phyloP scores from a whole-genome alignment of 768 basidiomycete species.

The Naganishia vaughanmartiniae region DNA sequence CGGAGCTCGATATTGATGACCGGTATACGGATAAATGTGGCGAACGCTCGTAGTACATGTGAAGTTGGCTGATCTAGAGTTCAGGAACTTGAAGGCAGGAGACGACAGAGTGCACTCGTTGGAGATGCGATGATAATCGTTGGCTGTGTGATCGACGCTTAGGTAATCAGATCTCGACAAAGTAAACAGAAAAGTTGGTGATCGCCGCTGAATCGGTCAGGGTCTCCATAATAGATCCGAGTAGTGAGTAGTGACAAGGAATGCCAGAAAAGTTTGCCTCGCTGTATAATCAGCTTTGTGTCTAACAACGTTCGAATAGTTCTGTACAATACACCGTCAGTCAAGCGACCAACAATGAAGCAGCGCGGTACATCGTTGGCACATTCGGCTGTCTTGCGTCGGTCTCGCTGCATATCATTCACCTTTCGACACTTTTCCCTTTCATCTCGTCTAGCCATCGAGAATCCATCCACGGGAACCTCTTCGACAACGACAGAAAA shows the following conservation, averaged over 20 bases:
- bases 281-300: too few species aligned
- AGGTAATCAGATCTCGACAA: conserved; percentile 8
- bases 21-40: not conserved
- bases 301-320: too few species aligned
- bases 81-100: not conserved
- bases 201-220: not conserved
- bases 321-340: too few species aligned
- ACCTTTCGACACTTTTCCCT: not conserved
- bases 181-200: conserved; percentile 23
- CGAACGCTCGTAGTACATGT: not conserved
- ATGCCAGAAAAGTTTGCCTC: too few species aligned
- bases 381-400: not conserved
- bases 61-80: not conserved
- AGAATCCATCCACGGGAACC: not conserved
- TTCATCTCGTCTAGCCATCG: not conserved
- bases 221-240: too few species aligned
- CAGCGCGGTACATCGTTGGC: not conserved
- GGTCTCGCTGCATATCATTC: not conserved
- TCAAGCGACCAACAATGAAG: not conserved
- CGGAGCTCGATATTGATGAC: not conserved
- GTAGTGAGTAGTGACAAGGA: too few species aligned
- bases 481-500: not conserved
- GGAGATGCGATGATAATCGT: not conserved
- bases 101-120: not conserved
- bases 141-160: conserved; percentile 3